Evolutionary conservation across 1,284 basidiomycete species (phyloP), one percentile per base, ranked within the genome.

Genomic region (Sporisorium exsertum): DNA sequence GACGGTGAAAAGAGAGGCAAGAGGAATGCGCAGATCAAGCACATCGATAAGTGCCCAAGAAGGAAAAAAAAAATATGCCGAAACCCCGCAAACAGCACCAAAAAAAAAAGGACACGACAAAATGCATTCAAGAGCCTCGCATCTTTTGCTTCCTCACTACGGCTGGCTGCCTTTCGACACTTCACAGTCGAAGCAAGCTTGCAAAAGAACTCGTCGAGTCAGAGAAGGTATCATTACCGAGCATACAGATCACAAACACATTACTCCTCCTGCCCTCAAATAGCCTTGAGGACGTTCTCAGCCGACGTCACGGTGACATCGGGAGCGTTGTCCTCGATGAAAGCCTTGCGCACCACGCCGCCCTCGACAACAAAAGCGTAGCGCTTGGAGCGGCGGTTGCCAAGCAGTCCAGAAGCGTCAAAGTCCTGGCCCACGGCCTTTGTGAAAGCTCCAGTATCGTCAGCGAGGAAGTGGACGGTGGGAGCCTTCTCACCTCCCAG

Each of bases 381-480:
- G 13, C 82, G 70, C 69, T 81, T 72, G 49, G 78, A 73, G 24
- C 83, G 68, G 53, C 70, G 54, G 56, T 59, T 67, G 46, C 83
- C 83, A 26, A 84, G 71, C 50, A 84, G 60, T 10, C 73, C 76
- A 18, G 73, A 59, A n/a, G 83, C 83, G 57, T 84, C 81, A 54
- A 84, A 84, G 66, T 61, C 61, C 56, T 81, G 79, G 15, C 82
- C 82, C 1, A 80, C 58, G 18, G 78, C 74, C 49, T 78, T 67
- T 52, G 81, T 84, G 67, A 81, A 84, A n/a, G 79, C 79, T 26
- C 78, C 81, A 20, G 79, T 80, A 69, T 84, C 83, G 54, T 84
- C 83, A 49, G 81, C 73, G 4, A 84, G 66, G 72, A 84, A 79
- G 72, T 80, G 79, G 24, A 84, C 75, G 50, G 72, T 72, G 52